Evolutionary conservation across 768 basidiomycete species (phyloP), one percentile per base, ranked within the genome.

Genomic region (Fomitopsis serialis): DNA sequence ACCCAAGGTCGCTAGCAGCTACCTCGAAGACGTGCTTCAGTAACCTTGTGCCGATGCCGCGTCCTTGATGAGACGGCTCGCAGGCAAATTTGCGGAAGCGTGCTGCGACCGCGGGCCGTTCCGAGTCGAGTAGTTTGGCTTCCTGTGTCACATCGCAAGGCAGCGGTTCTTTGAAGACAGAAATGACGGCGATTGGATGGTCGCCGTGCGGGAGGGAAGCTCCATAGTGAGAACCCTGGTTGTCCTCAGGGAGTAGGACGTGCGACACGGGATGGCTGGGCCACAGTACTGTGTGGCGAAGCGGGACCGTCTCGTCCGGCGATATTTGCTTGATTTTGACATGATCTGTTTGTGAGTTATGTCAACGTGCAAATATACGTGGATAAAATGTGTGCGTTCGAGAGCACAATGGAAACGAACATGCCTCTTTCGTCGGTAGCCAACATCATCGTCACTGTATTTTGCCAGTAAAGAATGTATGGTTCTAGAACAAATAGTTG

Each of bases 1-100:
- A 76, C 19, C 69, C 70, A 47, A 74, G 59, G 45, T 77, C 70
- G n/a, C 68, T 65, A 57, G 63, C 66, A 21, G 74, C 75, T 27
- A 73, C 63, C 22, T 65, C 65, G 49, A 75, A 70, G 17, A 66
- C 68, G 58, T 75, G 64, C 45, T 63, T 56, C 36, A 87, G 67
- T 42, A 84, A 70, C 47, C 61, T 65, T 23, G 78, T 75, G 32
- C 79, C 81, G 54, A 86, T 70, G 23, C 82, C 82, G 55, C 61
- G 72, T 21, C 76, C 72, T 67, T 82, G 82, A 61, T 74, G 72
- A n/a, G 63, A 57, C 27, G 72, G 69, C 42, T 75, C 70, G 65
- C 79, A 85, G 17, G 82, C 78, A 61, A 85, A 85, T 61, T 84
- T 84, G 55, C 81, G 72, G 68, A 84, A 83, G 25, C 80, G 75